Evolutionary conservation across 441 rosid genomes (phyloP).

Genomic region (Melastoma candidum): DNA sequence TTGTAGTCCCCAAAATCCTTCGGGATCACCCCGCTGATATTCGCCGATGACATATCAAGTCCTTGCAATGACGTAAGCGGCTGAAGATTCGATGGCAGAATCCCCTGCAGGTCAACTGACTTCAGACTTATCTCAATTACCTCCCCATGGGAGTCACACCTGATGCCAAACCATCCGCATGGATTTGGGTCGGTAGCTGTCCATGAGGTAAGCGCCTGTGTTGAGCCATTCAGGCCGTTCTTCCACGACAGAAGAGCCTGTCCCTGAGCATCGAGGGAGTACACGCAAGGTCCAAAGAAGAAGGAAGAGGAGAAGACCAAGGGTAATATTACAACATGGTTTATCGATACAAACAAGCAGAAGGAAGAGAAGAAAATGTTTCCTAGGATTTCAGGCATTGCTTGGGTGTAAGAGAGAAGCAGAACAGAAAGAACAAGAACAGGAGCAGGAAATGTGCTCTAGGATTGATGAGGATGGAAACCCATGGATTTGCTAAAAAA

Average conservation of each 20-base stretch:
- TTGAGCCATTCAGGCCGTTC: conserved; percentile 8
- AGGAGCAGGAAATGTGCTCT: conserved; percentile 8
- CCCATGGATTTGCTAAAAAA: conserved; percentile 7
- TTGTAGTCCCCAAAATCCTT: conserved; percentile 12
- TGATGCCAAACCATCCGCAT: conserved; percentile 18
- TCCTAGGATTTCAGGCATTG: conserved; percentile 14
- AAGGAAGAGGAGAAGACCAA: neutral
- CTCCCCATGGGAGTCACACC: conserved; percentile 9
- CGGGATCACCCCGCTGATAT: conserved; percentile 17
- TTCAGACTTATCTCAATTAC: conserved; percentile 13
- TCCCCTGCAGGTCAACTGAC: conserved; percentile 14
- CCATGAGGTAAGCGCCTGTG: conserved; percentile 13
- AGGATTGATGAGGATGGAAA: conserved; percentile 17
- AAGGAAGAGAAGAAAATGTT: conserved; percentile 1
- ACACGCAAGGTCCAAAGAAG: neutral
- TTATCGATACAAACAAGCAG: neutral
- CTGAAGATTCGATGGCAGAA: conserved; percentile 14
- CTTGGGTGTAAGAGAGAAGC: conserved; percentile 2
- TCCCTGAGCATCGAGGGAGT: conserved; percentile 16
- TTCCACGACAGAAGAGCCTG: conserved; percentile 20
- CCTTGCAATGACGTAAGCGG: conserved; percentile 9
- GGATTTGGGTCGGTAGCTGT: conserved; percentile 11
- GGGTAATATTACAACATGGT: neutral
- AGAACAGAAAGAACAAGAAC: neutral
- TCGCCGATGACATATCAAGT: conserved; percentile 12